phyloP scores from a whole-genome alignment of 352 stramenopile genomes.

The Phytophthora boehmeriae region DNA sequence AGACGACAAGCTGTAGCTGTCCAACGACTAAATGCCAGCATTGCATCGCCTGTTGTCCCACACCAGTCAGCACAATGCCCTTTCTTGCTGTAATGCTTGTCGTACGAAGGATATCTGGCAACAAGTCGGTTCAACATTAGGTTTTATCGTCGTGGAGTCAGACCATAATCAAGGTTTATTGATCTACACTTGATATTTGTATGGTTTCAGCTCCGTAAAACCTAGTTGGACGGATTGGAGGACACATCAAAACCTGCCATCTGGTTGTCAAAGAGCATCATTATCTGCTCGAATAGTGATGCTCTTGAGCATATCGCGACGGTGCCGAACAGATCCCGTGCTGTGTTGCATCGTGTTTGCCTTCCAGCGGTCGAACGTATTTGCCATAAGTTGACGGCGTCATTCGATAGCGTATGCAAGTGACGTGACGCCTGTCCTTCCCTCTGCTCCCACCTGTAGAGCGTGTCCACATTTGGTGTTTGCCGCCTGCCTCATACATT shows the following conservation, averaged over 20 bases:
- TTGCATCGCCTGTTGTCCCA: constrained; percentile 21
- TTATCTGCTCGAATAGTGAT: not conserved
- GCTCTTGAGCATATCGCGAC: not conserved
- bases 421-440: not conserved
- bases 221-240: not conserved
- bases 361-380: constrained; percentile 3
- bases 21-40: constrained; percentile 24
- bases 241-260: not conserved
- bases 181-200: constrained; percentile 23
- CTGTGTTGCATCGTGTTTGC: constrained; percentile 10
- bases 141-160: not conserved
- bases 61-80: constrained; percentile 15
- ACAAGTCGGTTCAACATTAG: constrained; percentile 3
- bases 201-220: not conserved
- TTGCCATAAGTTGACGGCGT: not conserved
- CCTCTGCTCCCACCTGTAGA: constrained; percentile 5
- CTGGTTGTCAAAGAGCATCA: not conserved
- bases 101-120: constrained; percentile 27
- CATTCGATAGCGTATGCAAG: not conserved
- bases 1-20: constrained; percentile 18
- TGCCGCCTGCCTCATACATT: constrained; percentile 15
- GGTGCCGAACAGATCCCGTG: constrained; percentile 26
- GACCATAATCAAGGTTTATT: not conserved
- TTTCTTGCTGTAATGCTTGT: constrained; percentile 3
- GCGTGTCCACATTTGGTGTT: constrained; percentile 42